Base-by-base conservation (phyloP, 257 asterid genomes). In the Perilla frutescens region DNA sequence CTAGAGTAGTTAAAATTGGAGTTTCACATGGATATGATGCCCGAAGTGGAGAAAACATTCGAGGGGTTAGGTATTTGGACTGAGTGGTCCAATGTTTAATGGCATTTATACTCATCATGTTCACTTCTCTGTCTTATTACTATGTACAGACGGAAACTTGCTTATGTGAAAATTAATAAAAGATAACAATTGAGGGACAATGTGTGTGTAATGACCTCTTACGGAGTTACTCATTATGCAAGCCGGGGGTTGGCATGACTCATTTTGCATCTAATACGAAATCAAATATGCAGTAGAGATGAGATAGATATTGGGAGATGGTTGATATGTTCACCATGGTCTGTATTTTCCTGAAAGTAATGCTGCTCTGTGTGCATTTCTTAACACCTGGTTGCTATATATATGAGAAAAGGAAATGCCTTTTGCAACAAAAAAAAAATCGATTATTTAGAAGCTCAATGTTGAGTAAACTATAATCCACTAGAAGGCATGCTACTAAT, bases 401-500 rank as follows among this genome's bases (percentile, higher is more conserved):
- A 26, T 10, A 49, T 44, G 15, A 56, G 47, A 43, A n/a, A 50
- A 39, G 0, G 50, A 41, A 40, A 3, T 5, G 34, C 8, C 12
- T 10, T 40, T 34, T 61, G 56, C 50, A 13, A 20, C 26, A 44
- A 61, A 51, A 11, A 56, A 3, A 20, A 20, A 20, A 20, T 20
- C 14, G 26, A 15, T 29, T 6, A 48, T 20, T 44, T 55, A 36
- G 69, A 54, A n/a, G 68, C 62, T 15, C 44, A 36, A 14, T 55
- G 47, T 41, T 20, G 26, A 20, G 26, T 20, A 14, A 32, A 63
- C 32, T 7, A 60, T 76, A 2, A 39, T 48, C 55, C 55, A 7
- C 20, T 45, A 14, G 44, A 55, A 48, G 57, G 3, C 41, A 61
- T 56, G 57, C 44, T 31, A 47, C 79, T 75, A 73, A 84, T n/a